Evolutionary conservation across 331 rosid species (phyloP), one percentile per base, ranked within the genome.

Genomic region (Prunus yedoensis): DNA sequence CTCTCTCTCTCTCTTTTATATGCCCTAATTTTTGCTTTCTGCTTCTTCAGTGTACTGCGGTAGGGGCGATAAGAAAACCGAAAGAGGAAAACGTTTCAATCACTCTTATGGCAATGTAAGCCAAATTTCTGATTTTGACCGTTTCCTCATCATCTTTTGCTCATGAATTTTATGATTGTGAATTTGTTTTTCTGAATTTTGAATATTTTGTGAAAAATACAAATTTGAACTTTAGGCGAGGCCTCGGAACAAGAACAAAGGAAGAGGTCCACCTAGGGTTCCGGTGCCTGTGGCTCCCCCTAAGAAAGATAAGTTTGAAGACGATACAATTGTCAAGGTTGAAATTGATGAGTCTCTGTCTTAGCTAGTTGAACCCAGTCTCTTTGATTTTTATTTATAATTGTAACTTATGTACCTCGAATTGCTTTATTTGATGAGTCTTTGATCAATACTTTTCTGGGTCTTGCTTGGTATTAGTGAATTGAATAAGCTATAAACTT

Each of bases 51-150:
- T 90, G 45, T 86, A 78, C 46, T 90, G 95, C 63, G 95, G 92
- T 67, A 88, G 87, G 84, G 95, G 90, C 25, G 89, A 90, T 75
- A 86, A 69, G 92, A 90, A 86, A 82, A 90, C 89, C 4, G 89
- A 84, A 11, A 86, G 72, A 76, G 92, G 95, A 23, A 90, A 87
- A 75, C 95, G 89, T 70, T 90, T 90, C 85, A 84, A 68, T 74
- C 95, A 86, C 84, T 88, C 92, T 2, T 88, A 74, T 69, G 95
- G 92, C 67, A 90, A 90, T 81, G 91, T 87, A 45, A 80, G 32
- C 35, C 7, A 1, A 12, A 11, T n/a, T 73, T 69, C 47, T 1
- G 28, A 20, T 4, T 66, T 38, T 45, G 5, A 8, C 47, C 1
- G 17, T 32, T 81, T 38, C 18, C 14, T 2, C 54, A 35, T 17